A percentile compares a stretch with the other conserved stretches of the same genome.
phyloP scores from a whole-genome alignment of 2,329 filamentous ascomycete genomes.

The Juglanconis sp. region DNA sequence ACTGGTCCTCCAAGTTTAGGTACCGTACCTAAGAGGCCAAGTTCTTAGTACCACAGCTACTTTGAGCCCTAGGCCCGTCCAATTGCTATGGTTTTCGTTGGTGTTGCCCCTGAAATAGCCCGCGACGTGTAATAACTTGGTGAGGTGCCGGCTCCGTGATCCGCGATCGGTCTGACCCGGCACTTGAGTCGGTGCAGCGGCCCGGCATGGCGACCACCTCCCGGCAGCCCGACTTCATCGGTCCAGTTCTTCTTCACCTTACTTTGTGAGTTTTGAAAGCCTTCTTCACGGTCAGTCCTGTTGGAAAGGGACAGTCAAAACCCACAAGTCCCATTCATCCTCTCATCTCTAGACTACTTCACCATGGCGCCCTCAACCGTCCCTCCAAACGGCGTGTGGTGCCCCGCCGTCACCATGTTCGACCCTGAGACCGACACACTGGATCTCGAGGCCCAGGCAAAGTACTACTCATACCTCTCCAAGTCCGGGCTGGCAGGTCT shows the following conservation, averaged over 20 bases:
- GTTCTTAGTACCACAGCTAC: too few relatives aligned
- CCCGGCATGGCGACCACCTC: neutral
- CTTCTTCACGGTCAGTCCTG: too few relatives aligned
- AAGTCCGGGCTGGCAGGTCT: conserved; percentile 28
- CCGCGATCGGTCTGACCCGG: neutral
- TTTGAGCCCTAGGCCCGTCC: too few relatives aligned
- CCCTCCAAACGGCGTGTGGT: conserved; percentile 30
- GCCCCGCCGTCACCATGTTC: conserved; percentile 32
- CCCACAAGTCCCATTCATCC: neutral
- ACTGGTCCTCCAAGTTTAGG: too few relatives aligned
- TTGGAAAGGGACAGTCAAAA: too few relatives aligned
- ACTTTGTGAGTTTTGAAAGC: too few relatives aligned
- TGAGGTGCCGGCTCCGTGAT: conserved; percentile 6
- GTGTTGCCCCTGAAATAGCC: too few relatives aligned
- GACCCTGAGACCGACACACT: conserved; percentile 28
- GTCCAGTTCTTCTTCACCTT: too few relatives aligned
- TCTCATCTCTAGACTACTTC: neutral
- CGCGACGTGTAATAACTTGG: neutral
- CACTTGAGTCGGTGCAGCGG: neutral
- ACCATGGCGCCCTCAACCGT: conserved; percentile 17
- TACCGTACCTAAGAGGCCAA: too few relatives aligned
- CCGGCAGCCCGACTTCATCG: neutral
- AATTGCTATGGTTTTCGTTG: too few relatives aligned
- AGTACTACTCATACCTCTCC: conserved; percentile 29
- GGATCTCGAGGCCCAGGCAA: conserved; percentile 26